Evolutionary conservation across 2,329 filamentous ascomycete species (phyloP).

Genomic region (Hypoxylon sp.): DNA sequence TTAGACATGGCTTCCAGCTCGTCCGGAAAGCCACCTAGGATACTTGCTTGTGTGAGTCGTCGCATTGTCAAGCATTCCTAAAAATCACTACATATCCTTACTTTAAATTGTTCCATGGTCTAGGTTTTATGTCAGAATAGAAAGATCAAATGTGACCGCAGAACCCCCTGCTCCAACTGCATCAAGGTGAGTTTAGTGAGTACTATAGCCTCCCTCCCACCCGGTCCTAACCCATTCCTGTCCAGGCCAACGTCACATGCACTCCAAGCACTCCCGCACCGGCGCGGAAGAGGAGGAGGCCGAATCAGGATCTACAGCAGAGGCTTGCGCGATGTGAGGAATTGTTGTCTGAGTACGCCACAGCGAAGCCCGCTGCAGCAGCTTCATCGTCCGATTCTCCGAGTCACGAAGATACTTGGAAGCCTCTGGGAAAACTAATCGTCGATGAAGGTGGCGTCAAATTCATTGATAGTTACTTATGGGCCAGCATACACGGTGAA

Average conservation of each 20-base stretch:
- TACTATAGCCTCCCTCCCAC: constrained; percentile 4
- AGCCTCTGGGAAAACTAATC: constrained; percentile 61
- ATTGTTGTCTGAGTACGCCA: constrained; percentile 65
- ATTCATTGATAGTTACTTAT: constrained; percentile 66
- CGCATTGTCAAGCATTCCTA: constrained; percentile 5
- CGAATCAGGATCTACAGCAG: constrained; percentile 69
- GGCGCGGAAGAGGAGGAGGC: constrained; percentile 65
- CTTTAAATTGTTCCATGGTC: constrained; percentile 53
- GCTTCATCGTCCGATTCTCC: constrained; percentile 38
- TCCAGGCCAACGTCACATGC: constrained; percentile 65
- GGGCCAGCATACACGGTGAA: constrained; percentile 64
- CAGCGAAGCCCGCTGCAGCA: constrained; percentile 42
- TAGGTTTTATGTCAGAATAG: constrained; percentile 68
- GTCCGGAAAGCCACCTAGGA: constrained; percentile 42
- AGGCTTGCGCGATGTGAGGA: constrained; percentile 67
- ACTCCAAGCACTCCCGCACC: constrained; percentile 68
- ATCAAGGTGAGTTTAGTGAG: constrained; percentile 57
- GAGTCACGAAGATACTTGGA: constrained; percentile 51
- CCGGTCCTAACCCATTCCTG: constrained; percentile 19
- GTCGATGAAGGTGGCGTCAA: constrained; percentile 63
- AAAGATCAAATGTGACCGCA: constrained; percentile 70
- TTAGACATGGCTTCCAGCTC: constrained; percentile 41
- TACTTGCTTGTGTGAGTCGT: constrained; percentile 42
- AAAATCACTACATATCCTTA: constrained; percentile 16
- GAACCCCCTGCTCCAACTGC: constrained; percentile 67